Evolutionary conservation across 1,284 basidiomycete species (phyloP).

Genomic region (Cutaneotrichosporon dermatis): DNA sequence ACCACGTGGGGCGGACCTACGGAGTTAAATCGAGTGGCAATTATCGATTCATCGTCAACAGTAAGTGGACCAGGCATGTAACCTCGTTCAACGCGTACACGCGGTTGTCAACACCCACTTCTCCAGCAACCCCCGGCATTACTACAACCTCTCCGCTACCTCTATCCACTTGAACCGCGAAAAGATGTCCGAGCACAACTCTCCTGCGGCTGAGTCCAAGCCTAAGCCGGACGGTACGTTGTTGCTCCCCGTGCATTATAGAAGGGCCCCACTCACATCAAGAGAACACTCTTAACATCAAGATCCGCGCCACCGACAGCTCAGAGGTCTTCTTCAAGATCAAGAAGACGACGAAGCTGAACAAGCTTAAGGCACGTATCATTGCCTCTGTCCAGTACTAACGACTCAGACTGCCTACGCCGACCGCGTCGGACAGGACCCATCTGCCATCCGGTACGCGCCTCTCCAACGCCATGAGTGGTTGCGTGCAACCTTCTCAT

Average conservation of each 20-base stretch:
- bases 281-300: constrained; percentile 75
- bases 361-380: constrained; percentile 61
- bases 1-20: neutral
- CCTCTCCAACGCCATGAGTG: neutral
- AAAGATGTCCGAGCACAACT: constrained; percentile 63
- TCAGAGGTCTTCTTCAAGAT: constrained; percentile 98
- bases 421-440: constrained; percentile 86
- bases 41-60: neutral
- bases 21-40: neutral
- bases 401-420: constrained; percentile 76
- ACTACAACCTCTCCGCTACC: neutral
- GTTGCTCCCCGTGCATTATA: neutral
- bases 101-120: too few relatives aligned
- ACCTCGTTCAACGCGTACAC: neutral
- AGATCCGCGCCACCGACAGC: constrained; percentile 70
- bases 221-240: constrained; percentile 54
- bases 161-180: neutral
- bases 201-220: constrained; percentile 54
- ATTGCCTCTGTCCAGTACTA: neutral
- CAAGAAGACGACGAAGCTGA: constrained; percentile 87
- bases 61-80: neutral
- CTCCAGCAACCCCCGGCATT: too few relatives aligned
- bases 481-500: too few relatives aligned
- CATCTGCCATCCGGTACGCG: constrained; percentile 73
- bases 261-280: constrained; percentile 21